Evolutionary conservation across 2,329 filamentous ascomycete species (phyloP).

Genomic region (Gyromitra esculenta): DNA sequence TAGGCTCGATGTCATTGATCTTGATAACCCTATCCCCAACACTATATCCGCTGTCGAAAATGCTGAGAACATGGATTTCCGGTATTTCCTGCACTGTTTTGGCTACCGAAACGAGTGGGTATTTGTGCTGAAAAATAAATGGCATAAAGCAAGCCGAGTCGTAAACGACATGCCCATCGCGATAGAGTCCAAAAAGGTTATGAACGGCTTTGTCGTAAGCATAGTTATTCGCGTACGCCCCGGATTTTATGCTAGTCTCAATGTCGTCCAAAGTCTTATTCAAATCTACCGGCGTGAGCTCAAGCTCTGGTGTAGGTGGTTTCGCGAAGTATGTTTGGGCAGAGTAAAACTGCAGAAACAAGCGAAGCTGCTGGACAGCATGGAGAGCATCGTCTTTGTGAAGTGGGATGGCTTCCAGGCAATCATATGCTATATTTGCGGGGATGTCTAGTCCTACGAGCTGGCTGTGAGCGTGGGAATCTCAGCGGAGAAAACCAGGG

Average conservation of each 20-base stretch:
- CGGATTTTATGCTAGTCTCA: constrained; percentile 42
- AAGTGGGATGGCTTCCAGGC: constrained; percentile 49
- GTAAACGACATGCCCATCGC: constrained; percentile 61
- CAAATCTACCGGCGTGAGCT: constrained; percentile 47
- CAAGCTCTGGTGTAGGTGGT: constrained; percentile 49
- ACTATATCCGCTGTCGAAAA: constrained; percentile 46
- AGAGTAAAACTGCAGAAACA: constrained; percentile 52
- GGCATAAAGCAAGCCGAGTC: constrained; percentile 58
- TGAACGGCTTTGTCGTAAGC: constrained; percentile 61
- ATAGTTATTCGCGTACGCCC: constrained; percentile 60
- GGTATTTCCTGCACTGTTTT: constrained; percentile 59
- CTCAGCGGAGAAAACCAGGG: constrained; percentile 2
- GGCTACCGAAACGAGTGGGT: constrained; percentile 59
- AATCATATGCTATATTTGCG: constrained; percentile 59
- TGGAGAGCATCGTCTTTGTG: constrained; percentile 41
- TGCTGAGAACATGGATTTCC: constrained; percentile 59
- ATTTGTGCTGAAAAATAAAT: constrained; percentile 59
- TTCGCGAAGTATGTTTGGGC: constrained; percentile 44
- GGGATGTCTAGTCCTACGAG: constrained; percentile 18
- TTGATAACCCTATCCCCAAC: constrained; percentile 56
- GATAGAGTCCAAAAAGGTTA: constrained; percentile 58
- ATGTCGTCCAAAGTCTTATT: constrained; percentile 50
- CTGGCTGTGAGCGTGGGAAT: background rate
- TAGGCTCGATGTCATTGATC: constrained; percentile 59
- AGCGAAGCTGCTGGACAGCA: constrained; percentile 45